These are phyloP conservation scores for Litchi chinensis DNA, from an alignment of 345 rosid genomes.

Conservation along the genomic window DNA sequence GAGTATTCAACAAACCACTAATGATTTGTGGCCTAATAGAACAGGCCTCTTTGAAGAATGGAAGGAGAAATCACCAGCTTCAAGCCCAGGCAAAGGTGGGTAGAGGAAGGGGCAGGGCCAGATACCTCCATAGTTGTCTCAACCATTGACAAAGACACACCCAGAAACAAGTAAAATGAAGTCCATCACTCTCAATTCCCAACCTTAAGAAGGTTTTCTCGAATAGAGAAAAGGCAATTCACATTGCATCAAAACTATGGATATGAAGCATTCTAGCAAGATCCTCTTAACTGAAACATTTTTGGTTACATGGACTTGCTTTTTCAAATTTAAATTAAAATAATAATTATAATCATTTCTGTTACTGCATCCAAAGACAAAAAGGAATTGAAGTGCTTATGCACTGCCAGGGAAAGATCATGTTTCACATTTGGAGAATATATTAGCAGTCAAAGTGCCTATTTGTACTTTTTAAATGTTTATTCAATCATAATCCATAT, in stretches of 20 bases:
- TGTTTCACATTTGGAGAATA: not conserved
- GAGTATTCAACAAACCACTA: not conserved
- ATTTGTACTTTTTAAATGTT: not conserved
- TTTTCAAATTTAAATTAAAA: no score
- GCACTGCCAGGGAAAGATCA: not conserved
- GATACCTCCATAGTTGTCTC: not conserved
- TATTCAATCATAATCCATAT: not conserved
- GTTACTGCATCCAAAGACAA: no score
- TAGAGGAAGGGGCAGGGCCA: not conserved
- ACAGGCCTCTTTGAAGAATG: not conserved
- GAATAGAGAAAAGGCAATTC: no score
- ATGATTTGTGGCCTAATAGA: not conserved
- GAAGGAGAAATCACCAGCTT: not conserved
- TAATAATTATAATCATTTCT: no score
- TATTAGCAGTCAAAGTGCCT: constrained; percentile 4
- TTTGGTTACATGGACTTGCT: no score
- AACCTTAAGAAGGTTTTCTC: not conserved
- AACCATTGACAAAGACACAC: not conserved
- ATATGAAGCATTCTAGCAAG: no score
- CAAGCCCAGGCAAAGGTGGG: not conserved
- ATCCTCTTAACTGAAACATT: no score
- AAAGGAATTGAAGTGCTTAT: not conserved
- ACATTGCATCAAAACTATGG: no score
- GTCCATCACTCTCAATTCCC: not conserved
- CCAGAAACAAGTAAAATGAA: not conserved